These are phyloP conservation scores for Camelina laxa DNA, from an alignment of 345 rosid genomes.

Conservation along the genomic window DNA sequence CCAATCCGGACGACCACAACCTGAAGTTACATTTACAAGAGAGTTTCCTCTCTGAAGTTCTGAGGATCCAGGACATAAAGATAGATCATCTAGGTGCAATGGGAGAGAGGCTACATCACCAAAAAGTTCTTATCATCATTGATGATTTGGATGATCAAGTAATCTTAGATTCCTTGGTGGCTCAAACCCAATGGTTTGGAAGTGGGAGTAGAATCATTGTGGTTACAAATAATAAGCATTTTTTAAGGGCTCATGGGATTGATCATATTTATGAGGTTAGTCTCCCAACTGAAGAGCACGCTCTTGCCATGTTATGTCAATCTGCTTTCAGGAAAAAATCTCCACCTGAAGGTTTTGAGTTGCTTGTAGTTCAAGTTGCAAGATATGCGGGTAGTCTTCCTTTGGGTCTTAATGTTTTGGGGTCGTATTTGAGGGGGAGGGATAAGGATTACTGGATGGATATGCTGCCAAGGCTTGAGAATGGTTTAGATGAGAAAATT, in stretches of 20 bases:
- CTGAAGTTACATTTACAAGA: not conserved
- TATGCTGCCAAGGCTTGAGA: constrained; percentile 8
- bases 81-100: not conserved
- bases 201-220: constrained; percentile 55
- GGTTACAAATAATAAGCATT: constrained; percentile 46
- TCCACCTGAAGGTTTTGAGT: not conserved
- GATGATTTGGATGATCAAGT: constrained; percentile 52
- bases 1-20: not conserved
- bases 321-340: constrained; percentile 5
- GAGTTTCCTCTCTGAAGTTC: not conserved
- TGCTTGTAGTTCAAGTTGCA: not conserved
- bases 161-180: constrained; percentile 35
- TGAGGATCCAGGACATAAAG: constrained; percentile 17
- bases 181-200: constrained; percentile 47
- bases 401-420: constrained; percentile 43
- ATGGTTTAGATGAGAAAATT: constrained; percentile 11
- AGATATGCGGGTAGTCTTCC: constrained; percentile 36
- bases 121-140: constrained; percentile 46
- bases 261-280: not conserved
- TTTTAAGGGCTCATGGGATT: not conserved
- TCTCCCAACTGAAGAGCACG: not conserved
- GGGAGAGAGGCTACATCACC: not conserved
- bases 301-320: constrained; percentile 18
- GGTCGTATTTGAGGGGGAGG: not conserved
- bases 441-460: constrained; percentile 15